Base-by-base conservation (phyloP, 2,329 filamentous ascomycete species). In the Camillea tinctor region DNA sequence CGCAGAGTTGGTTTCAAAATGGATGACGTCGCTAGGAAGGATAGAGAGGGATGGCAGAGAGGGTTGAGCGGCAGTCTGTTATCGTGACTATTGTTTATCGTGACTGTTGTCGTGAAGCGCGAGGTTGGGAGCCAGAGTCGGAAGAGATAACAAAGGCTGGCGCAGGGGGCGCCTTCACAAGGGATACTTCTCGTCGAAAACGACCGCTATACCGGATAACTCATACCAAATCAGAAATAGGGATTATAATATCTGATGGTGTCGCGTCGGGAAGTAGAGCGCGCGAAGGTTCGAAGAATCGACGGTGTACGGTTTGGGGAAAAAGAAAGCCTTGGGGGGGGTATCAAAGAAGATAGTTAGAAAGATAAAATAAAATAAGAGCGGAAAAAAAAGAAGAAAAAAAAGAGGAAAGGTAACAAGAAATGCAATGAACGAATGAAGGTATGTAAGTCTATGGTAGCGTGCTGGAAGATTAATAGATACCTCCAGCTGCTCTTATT, bases 371-470 rank as follows among this genome's bases (percentile, higher is more conserved):
- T 62, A 62, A 61, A 61, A 62, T 60, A 54, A 55, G 55, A 54
- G n/a, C n/a, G n/a, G 44, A 53, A 17, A 50, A 52, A 55, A 60
- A 60, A 60, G 60, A 61, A 62, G 62, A 61, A 62, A 61, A 54
- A 55, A 56, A 54, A 30, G 6, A 30, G 6, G n/a, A 52, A 23
- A 40, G 51, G 11, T 30, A n/a, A 15, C 56, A 66, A 64, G 58
- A 65, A 63, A 64, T 61, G 59, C 57, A 62, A 54, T 49, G 58
- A 62, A 61, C 60, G 55, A 58, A 56, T 59, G 55, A 57, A 58
- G 44, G 17, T 21, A 44, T 44, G 36, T 15, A 44, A 44, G 13
- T 15, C 15, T 44, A 44, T 13, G 36, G 36, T 15, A 44, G 36
- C 36, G 36, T 44, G 36, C 36, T 44, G 15, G 36, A 17, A 44